A percentile compares a stretch with the other conserved stretches of the same genome.
These are phyloP conservation scores for Pythium rhizo-oryzae DNA, from an alignment of 352 stramenopile genomes.

Conservation along the genomic window DNA sequence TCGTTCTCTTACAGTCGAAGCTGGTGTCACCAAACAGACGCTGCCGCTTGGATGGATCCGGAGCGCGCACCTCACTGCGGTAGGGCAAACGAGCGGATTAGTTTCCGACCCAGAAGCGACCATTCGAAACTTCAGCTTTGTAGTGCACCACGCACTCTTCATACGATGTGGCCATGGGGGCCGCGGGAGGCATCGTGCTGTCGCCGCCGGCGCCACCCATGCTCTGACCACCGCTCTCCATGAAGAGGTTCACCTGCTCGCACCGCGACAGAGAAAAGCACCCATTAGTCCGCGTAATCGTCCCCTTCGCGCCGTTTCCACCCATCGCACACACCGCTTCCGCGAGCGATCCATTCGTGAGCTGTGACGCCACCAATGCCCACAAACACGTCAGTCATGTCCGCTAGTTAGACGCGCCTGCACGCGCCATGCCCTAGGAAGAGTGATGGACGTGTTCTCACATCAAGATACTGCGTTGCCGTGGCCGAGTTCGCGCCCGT, in stretches of 20 bases:
- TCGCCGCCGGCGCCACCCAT: conserved; percentile 15
- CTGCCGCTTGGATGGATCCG: conserved; percentile 82
- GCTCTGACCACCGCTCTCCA: conserved; percentile 73
- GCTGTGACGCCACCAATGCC: conserved; percentile 27
- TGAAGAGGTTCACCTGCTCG: conserved; percentile 75
- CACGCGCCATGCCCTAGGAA: no score
- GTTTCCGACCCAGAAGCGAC: background rate
- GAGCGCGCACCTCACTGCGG: conserved; percentile 66
- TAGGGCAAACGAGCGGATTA: background rate
- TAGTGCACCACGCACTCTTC: conserved; percentile 12
- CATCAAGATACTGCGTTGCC: conserved; percentile 77
- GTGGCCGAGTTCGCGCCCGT: conserved; percentile 69
- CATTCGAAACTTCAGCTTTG: background rate
- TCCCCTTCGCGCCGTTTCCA: conserved; percentile 5
- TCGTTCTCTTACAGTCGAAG: conserved; percentile 37
- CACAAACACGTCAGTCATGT: background rate
- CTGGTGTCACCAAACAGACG: conserved; percentile 62
- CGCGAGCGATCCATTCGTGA: conserved; percentile 76
- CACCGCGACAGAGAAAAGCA: background rate
- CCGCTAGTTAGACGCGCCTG: background rate
- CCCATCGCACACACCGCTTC: conserved; percentile 54
- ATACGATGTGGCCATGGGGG: conserved; percentile 43
- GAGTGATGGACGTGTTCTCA: conserved; percentile 16
- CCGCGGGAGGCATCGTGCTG: conserved; percentile 26
- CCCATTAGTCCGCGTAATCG: background rate